Evolutionary conservation across 2,329 filamentous ascomycete genomes (phyloP).

Genomic region (Macroventuria anomochaeta): DNA sequence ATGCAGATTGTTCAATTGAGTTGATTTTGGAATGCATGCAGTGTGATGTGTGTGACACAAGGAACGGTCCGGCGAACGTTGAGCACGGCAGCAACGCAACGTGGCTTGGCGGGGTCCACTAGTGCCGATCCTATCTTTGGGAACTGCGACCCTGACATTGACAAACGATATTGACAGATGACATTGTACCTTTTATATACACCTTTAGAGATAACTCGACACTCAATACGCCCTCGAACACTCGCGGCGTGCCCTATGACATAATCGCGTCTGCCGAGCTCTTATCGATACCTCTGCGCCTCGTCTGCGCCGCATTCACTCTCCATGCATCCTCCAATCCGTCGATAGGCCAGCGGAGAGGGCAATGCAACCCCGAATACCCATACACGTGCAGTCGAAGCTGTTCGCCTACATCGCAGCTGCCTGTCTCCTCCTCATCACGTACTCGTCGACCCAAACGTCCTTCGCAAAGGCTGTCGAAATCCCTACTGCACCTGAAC

Average conservation of each 20-base stretch:
- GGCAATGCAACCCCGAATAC: conserved; percentile 57
- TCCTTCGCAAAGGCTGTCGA: conserved; percentile 68
- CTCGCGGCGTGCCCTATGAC: conserved; percentile 1
- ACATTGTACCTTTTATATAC: neutral
- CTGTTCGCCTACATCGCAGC: conserved; percentile 71
- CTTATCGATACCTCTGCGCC: conserved; percentile 22
- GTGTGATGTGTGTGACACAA: neutral
- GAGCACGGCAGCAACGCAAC: neutral
- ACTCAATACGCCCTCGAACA: neutral
- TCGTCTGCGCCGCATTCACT: conserved; percentile 21
- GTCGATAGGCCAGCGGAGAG: conserved; percentile 34
- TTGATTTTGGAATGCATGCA: neutral
- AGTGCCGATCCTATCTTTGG: conserved; percentile 5
- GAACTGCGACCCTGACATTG: neutral
- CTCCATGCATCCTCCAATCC: conserved; percentile 26
- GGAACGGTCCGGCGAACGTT: neutral
- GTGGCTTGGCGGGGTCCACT: conserved; percentile 13
- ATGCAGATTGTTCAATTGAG: no score
- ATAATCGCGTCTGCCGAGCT: conserved; percentile 12
- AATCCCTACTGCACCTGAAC: conserved; percentile 34
- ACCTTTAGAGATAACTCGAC: neutral
- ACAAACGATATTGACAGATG: neutral
- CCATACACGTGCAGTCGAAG: conserved; percentile 74
- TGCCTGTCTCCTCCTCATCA: conserved; percentile 63
- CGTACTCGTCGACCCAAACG: conserved; percentile 67